Base-by-base conservation (phyloP, 2,329 filamentous ascomycete species). In the Aspergillus bombycis region DNA sequence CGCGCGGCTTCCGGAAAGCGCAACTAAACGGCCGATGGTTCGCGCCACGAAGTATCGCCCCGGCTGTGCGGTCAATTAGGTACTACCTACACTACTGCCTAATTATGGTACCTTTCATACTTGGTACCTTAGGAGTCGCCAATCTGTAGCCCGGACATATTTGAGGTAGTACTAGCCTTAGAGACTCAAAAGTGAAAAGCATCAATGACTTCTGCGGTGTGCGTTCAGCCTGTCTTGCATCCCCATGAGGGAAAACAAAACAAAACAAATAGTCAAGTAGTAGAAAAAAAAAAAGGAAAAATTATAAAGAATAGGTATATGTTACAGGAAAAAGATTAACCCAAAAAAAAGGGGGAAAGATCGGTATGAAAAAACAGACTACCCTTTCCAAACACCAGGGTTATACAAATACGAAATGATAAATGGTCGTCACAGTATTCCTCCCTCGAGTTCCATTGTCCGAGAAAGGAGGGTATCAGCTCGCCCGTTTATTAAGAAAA, bases 391-490 rank as follows among this genome's bases (percentile, higher is more conserved):
- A 68, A 68, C 64, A 69, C 68, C 65, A 45, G 56, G 55, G 59
- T 65, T 67, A 64, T 66, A 70, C 63, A 70, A 70, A 58, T 61
- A 63, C 57, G 56, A 58, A 61, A 61, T 53, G 57, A 62, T 58
- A 65, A 65, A 67, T 66, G 57, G 61, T 69, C 65, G 54, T 69
- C 67, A 66, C 65, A 70, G 58, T 61, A 62, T 61, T 59, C 62
- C 63, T 66, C 61, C 63, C 64, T 64, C 62, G 53, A 63, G 57
- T 57, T 60, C 57, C 62, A 64, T 62, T 66, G 61, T 64, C 63
- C 63, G 61, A 68, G 57, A 63, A 65, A 63, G 58, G 68, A 67
- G 69, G 69, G 69, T 70, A 70, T 71, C 65, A 70, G 64, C 64
- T 67, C 58, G 67, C 65, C 69, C 64, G 60, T 67, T 60, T 64